Evolutionary conservation across 176 grass and related monocot species (phyloP).

Genomic region (Carex kokanica): DNA sequence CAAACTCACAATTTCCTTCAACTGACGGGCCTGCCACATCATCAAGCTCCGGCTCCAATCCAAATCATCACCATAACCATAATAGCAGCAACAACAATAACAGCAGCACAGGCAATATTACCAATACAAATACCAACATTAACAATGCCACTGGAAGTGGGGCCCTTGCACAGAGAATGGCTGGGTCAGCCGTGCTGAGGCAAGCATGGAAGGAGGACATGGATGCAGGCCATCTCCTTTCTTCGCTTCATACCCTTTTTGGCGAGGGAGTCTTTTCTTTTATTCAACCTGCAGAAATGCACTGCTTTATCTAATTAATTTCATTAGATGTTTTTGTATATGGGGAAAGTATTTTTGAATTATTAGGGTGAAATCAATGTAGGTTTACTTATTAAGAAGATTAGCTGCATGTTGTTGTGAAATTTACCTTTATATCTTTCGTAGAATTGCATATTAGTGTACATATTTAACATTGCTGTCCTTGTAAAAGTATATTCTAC

Average conservation of each 20-base stretch:
- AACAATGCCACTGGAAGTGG: constrained; percentile 12
- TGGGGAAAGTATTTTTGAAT: not conserved
- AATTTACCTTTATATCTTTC: not conserved
- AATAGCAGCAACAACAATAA: constrained; percentile 30
- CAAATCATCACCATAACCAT: constrained; percentile 20
- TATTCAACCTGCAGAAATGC: constrained; percentile 57
- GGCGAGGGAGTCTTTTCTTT: constrained; percentile 79
- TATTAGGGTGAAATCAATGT: not conserved
- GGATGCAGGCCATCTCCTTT: constrained; percentile 56
- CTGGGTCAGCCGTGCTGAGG: constrained; percentile 43
- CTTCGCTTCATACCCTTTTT: constrained; percentile 56
- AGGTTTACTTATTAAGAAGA: not conserved
- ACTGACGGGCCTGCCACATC: constrained; percentile 9
- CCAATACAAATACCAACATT: not conserved
- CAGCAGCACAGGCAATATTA: constrained; percentile 9
- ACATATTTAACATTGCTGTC: not conserved
- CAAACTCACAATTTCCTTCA: constrained; percentile 12
- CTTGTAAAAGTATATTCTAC: not conserved
- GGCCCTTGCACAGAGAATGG: constrained; percentile 32
- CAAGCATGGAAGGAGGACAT: constrained; percentile 93
- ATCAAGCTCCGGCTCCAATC: constrained; percentile 15
- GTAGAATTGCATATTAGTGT: not conserved
- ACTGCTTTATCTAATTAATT: constrained; percentile 52
- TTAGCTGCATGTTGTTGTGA: not conserved
- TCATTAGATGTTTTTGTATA: not conserved